These are phyloP conservation scores for Candida buenavistaensis DNA, from an alignment of 1,139 yeast genomes.

Conservation along the genomic window DNA sequence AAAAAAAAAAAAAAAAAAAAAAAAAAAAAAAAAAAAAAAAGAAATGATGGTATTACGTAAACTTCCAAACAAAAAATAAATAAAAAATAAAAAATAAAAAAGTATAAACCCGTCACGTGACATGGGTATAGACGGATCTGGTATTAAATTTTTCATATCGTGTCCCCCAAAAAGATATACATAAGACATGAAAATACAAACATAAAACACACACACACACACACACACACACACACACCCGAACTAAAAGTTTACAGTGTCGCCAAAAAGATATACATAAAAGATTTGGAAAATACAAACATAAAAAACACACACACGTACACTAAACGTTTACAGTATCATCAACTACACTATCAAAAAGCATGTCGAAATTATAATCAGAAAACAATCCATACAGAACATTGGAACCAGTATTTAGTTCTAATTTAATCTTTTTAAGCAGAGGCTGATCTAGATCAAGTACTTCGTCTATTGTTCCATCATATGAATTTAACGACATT, in stretches of 20 bases:
- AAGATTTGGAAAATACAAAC: not conserved
- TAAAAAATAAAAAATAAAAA: too few species aligned
- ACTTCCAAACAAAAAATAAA: too few species aligned
- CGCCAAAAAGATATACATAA: not conserved
- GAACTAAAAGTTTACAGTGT: too few species aligned
- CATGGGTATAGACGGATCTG: too few species aligned
- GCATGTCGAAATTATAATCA: slow-evolving; percentile 22
- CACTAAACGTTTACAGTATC: slow-evolving; percentile 20
- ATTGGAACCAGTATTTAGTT: not conserved
- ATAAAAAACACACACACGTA: not conserved
- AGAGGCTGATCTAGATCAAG: slow-evolving; percentile 8
- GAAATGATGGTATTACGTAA: too few species aligned
- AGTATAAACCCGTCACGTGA: too few species aligned
- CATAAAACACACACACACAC: too few species aligned
- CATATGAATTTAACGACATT: slow-evolving; percentile 32
- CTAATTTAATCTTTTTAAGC: slow-evolving; percentile 7
- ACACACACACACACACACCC: not conserved
- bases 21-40: too few species aligned
- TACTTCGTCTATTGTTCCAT: slow-evolving; percentile 13
- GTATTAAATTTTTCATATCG: too few species aligned
- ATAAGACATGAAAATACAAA: too few species aligned
- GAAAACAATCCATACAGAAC: slow-evolving; percentile 10
- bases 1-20: too few species aligned
- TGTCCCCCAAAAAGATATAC: too few species aligned
- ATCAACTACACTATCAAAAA: slow-evolving; percentile 32